These are phyloP conservation scores for Phialophora verrucosa DNA, from an alignment of 2,329 filamentous ascomycete species.

Conservation along the genomic window DNA sequence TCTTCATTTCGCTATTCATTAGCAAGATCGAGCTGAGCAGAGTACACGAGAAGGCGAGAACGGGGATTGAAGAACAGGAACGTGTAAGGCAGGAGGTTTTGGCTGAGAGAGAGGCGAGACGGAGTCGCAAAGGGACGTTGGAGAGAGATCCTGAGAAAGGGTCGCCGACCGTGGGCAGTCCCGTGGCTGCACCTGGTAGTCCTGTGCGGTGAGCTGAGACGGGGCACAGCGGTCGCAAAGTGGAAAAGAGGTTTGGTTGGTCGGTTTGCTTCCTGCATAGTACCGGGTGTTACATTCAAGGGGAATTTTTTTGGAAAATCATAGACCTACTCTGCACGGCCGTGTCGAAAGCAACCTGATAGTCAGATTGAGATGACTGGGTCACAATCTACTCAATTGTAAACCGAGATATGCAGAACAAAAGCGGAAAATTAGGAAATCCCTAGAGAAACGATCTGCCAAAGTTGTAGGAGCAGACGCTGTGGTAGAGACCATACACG, in stretches of 20 bases:
- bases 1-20: conserved; percentile 43
- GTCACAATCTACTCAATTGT: background rate
- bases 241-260: background rate
- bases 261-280: background rate
- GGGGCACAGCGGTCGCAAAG: too few species aligned
- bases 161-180: background rate
- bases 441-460: background rate
- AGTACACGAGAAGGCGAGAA: conserved; percentile 52
- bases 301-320: background rate
- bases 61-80: conserved; percentile 53
- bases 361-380: background rate
- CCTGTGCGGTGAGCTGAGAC: background rate
- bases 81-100: conserved; percentile 43
- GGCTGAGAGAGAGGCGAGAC: conserved; percentile 42
- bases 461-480: background rate
- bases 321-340: background rate
- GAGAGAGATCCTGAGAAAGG: conserved; percentile 24
- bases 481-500: background rate
- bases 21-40: conserved; percentile 46
- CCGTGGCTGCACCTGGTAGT: background rate
- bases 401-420: too few species aligned
- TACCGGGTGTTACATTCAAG: background rate
- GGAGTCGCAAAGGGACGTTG: conserved; percentile 13
- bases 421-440: too few species aligned
- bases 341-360: background rate